Percentiles rank a stretch among this genome's conserved stretches.
These are phyloP conservation scores for Neoboletus magnificus DNA, from an alignment of 768 basidiomycete species.

Conservation along the genomic window DNA sequence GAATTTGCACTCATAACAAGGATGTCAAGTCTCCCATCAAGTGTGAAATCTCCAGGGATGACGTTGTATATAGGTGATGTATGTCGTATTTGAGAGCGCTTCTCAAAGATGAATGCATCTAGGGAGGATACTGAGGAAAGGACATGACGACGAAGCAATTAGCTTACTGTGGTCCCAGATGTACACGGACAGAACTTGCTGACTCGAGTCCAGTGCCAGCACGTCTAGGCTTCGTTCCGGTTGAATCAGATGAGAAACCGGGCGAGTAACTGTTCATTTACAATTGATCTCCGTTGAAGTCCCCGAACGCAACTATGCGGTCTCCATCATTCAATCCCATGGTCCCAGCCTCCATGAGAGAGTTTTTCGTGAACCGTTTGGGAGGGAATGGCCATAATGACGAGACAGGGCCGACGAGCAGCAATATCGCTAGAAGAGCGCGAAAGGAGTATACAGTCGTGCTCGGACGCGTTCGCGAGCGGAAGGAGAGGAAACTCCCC, in stretches of 20 bases:
- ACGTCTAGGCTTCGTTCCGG: constrained; percentile 64
- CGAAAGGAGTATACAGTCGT: neutral
- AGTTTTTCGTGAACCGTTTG: constrained; percentile 82
- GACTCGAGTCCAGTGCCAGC: constrained; percentile 70
- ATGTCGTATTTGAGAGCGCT: constrained; percentile 53
- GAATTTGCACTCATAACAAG: constrained; percentile 76
- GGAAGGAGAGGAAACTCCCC: neutral
- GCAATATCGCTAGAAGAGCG: constrained; percentile 13
- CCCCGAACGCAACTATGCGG: constrained; percentile 84
- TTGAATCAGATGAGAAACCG: neutral
- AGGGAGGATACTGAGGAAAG: constrained; percentile 2
- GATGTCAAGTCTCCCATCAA: constrained; percentile 86
- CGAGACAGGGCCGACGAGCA: constrained; percentile 20
- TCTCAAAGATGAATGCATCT: constrained; percentile 60
- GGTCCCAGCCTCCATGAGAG: constrained; percentile 74
- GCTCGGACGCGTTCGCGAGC: neutral
- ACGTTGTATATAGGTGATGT: constrained; percentile 66
- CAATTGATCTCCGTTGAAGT: constrained; percentile 97
- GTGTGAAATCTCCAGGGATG: constrained; percentile 90
- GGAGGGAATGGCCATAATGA: constrained; percentile 80
- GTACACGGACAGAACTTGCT: constrained; percentile 71
- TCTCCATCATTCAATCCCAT: constrained; percentile 73
- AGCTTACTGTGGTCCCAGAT: constrained; percentile 79
- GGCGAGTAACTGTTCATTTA: constrained; percentile 38
- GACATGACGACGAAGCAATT: neutral